A percentile compares a stretch with the other conserved stretches of the same genome.
Conservation (phyloP, 73 alveolate species). For the Paramecium bursaria region DNA sequence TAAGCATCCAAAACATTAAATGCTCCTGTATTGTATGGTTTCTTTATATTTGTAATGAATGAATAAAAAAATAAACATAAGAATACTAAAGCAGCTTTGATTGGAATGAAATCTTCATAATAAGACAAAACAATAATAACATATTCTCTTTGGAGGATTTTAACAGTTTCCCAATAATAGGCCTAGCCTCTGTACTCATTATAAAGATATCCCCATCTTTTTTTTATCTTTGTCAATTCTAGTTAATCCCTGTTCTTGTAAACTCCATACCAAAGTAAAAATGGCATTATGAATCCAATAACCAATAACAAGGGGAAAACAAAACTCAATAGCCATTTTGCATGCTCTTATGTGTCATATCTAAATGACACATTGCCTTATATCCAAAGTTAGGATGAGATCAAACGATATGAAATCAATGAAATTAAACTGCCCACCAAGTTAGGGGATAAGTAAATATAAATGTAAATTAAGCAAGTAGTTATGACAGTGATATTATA, state of each 20-base stretch:
- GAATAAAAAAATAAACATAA: constrained; percentile 7
- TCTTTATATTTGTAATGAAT: neutral
- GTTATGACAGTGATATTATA: constrained; percentile 17
- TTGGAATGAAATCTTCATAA: constrained; percentile 35
- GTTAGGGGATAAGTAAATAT: constrained; percentile 1
- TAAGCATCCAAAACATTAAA: constrained; percentile 39
- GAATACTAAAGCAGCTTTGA: constrained; percentile 54
- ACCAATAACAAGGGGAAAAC: neutral
- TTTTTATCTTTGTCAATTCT: neutral
- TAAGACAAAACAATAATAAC: constrained; percentile 13
- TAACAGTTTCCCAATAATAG: constrained; percentile 23
- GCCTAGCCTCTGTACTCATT: constrained; percentile 29
- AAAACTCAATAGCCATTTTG: constrained; percentile 5
- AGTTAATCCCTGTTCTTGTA: neutral
- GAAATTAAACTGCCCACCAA: constrained; percentile 25
- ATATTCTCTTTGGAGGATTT: neutral
- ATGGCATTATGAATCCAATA: neutral
- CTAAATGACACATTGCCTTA: constrained; percentile 40
- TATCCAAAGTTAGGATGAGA: constrained; percentile 8
- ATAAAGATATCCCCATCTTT: constrained; percentile 36
- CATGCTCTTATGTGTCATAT: constrained; percentile 24
- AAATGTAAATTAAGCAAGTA: constrained; percentile 11
- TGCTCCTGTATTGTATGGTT: constrained; percentile 10
- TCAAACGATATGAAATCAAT: neutral
- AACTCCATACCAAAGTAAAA: neutral